phyloP scores from a whole-genome alignment of 305 asterid species.

The Andrographis paniculata region DNA sequence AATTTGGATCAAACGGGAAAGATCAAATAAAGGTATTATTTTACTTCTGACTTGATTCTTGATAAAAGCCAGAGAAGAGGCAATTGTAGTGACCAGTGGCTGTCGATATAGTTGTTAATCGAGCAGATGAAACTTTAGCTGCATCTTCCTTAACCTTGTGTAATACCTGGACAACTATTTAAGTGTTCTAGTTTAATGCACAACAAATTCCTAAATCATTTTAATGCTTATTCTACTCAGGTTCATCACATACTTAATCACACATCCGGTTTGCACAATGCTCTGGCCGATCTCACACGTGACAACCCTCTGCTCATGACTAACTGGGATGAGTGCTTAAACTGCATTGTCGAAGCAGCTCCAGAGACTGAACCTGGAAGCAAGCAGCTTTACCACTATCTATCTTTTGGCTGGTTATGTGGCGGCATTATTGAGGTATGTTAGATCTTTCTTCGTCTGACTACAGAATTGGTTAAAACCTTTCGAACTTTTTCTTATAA shows the following conservation, averaged over 20 bases:
- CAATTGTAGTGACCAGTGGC: slow-evolving; percentile 3
- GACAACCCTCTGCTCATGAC: slow-evolving; percentile 74
- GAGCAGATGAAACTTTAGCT: too few relatives aligned
- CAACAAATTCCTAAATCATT: neutral
- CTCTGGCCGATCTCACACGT: slow-evolving; percentile 52
- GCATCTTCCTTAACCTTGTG: neutral
- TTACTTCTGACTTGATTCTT: slow-evolving; percentile 9
- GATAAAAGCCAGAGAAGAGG: slow-evolving; percentile 1
- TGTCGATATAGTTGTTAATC: slow-evolving; percentile 16
- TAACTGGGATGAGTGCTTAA: slow-evolving; percentile 83
- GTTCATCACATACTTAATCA: slow-evolving; percentile 98
- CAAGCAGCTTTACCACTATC: slow-evolving; percentile 70
- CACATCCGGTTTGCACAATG: slow-evolving; percentile 93
- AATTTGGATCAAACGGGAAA: slow-evolving; percentile 71
- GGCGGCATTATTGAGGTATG: slow-evolving; percentile 98
- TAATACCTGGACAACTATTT: neutral
- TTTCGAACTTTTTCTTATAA: neutral
- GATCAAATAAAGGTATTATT: slow-evolving; percentile 70
- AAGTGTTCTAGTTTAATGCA: neutral
- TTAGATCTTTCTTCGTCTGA: neutral
- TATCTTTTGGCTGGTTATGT: slow-evolving; percentile 94
- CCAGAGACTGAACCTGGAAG: slow-evolving; percentile 91
- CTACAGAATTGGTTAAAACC: neutral
- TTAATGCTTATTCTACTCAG: slow-evolving; percentile 28
- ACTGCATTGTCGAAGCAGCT: slow-evolving; percentile 32